Evolutionary conservation across 345 rosid species (phyloP), one percentile per base, ranked within the genome.

Genomic region (Hibiscus mutabilis): DNA sequence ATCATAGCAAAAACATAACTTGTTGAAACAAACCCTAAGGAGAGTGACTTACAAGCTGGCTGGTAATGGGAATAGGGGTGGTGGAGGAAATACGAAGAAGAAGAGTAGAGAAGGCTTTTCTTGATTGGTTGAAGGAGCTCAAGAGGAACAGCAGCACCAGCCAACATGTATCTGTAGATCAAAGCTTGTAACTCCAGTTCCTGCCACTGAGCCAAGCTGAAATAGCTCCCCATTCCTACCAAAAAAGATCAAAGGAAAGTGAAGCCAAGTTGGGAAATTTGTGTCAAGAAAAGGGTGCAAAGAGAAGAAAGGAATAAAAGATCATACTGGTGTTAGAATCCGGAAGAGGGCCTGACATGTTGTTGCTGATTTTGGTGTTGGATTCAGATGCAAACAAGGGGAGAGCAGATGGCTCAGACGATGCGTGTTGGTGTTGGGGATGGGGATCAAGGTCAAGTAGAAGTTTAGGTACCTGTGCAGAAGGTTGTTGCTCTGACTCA

Each of bases 181-280:
- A 90, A 77, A 66, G 97, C 98, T 79, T 95, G 99, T 37, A 92
- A 84, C 82, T 95, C 96, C 33, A 95, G 90, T 74, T 95, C 98
- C 76, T 95, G 98, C 96, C 93, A 83, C 76, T 92, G 99, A 60
- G 82, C 76, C 87, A 79, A 84, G 84, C 97, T 92, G 64, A 95
- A 95, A 79, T 74, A 84, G 64, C 93, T 85, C 47, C 89, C 89
- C 90, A 88, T 84, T 80, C 82, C 98, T 93, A 71, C 2, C 1
- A 70, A 10, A 57, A 58, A 74, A 70, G 53, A 21, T 52, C 12
- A 18, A 52, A 52, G 21, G 22, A n/a, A 16, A 47, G 24, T 27
- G 25, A 46, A 47, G 46, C 13, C 46, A 37, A 37, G 42, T 10
- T 35, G 24, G 6, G 10, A 46, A 29, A 22, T 6, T 56, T 15